A percentile compares a stretch with the other conserved stretches of the same genome.
Conservation (phyloP, 2,329 filamentous ascomycete species). For the Pseudogymnoascus sp. region DNA sequence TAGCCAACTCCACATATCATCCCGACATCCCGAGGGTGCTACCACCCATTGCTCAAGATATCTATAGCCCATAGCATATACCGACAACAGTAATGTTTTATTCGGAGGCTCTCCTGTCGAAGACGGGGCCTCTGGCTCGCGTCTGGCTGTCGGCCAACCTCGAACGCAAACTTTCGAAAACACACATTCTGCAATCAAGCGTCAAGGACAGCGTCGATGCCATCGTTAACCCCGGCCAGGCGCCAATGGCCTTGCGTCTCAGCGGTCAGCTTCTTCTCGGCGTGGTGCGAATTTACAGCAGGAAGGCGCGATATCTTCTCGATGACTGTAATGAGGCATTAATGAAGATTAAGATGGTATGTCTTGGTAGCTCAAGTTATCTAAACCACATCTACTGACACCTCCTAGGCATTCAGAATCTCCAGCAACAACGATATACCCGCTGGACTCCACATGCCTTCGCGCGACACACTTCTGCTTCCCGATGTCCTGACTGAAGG, state of each 20-base stretch:
- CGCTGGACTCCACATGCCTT: slow-evolving; percentile 71
- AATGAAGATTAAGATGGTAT: slow-evolving; percentile 97
- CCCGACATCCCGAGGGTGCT: slow-evolving; percentile 8
- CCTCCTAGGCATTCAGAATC: slow-evolving; percentile 76
- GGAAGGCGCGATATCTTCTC: slow-evolving; percentile 91
- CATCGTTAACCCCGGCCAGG: slow-evolving; percentile 88
- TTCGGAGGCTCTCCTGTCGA: slow-evolving; percentile 89
- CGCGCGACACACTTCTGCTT: slow-evolving; percentile 79
- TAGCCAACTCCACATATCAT: slow-evolving; percentile 9
- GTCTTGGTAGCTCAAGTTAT: slow-evolving; percentile 42
- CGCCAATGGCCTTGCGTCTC: slow-evolving; percentile 87
- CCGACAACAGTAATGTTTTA: slow-evolving; percentile 70
- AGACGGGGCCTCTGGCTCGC: slow-evolving; percentile 92
- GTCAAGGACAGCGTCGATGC: slow-evolving; percentile 91
- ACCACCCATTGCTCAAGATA: slow-evolving; percentile 6
- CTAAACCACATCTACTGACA: slow-evolving; percentile 31
- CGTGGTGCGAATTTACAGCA: slow-evolving; percentile 94
- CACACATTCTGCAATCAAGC: slow-evolving; percentile 89
- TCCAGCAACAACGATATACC: slow-evolving; percentile 93
- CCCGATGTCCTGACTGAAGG: slow-evolving; percentile 91
- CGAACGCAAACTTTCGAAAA: slow-evolving; percentile 97
- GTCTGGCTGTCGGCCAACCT: slow-evolving; percentile 98
- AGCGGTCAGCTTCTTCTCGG: slow-evolving; percentile 91
- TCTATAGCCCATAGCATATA: slow-evolving; percentile 9
- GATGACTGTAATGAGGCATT: slow-evolving; percentile 97